These are phyloP conservation scores for Solanum chiquidenum DNA, from an alignment of 257 asterid species.

Conservation along the genomic window DNA sequence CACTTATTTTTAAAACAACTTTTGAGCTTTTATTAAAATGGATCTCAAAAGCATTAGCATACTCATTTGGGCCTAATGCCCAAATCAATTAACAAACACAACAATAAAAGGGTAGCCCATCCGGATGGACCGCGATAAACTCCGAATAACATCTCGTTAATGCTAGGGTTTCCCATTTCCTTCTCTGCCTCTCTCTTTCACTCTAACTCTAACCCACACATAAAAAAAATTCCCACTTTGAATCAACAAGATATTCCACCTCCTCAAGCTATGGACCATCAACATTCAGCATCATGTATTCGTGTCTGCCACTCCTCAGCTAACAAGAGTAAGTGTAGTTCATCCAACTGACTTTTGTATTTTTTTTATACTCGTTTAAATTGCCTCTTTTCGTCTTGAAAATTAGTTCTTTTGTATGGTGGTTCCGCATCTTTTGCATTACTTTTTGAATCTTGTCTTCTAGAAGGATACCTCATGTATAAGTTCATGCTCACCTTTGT, in stretches of 20 bases:
- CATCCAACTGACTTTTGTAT: too few relatives aligned
- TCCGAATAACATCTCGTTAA: too few relatives aligned
- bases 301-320: background rate
- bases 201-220: background rate
- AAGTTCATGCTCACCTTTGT: too few relatives aligned
- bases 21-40: background rate
- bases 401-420: too few relatives aligned
- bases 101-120: background rate
- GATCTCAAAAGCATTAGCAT: background rate
- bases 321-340: background rate
- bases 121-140: rapidly evolving
- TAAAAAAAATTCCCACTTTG: background rate
- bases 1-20: background rate
- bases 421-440: too few relatives aligned
- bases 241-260: background rate
- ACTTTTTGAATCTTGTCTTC: too few relatives aligned
- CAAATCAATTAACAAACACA: too few relatives aligned
- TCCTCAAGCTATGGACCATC: background rate
- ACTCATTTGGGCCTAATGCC: background rate
- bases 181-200: background rate
- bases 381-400: too few relatives aligned
- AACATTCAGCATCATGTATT: background rate
- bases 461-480: too few relatives aligned
- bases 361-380: too few relatives aligned
- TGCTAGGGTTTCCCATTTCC: background rate